Evolutionary conservation across 2,329 filamentous ascomycete genomes (phyloP), one percentile per base, ranked within the genome.

Genomic region (Colletotrichum horii): DNA sequence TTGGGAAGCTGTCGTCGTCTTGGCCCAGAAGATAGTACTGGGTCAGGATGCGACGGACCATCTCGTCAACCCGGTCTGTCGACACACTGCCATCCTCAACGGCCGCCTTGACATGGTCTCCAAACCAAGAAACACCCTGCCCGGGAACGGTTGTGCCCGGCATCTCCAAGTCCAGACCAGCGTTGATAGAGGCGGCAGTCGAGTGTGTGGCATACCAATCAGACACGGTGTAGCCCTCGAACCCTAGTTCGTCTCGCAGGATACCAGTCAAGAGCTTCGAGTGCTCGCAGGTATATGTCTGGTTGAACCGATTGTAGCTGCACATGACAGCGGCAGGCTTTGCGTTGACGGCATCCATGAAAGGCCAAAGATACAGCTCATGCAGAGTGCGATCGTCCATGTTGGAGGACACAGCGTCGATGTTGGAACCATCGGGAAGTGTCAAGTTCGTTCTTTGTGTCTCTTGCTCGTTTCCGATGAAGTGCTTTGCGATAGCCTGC

Each of bases 141-240:
- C 69, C 85, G 84, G 55, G 93, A 83, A 74, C 86, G 6, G 80
- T 79, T 4, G 72, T 68, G 6, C 94, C 94, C 0, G 94, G 94
- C 94, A 96, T 96, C 2, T 92, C 92, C 94, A 96, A 95, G 82
- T 96, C 94, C 76, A 96, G 82, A 36, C 95, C 95, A 22, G 91
- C 90, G 76, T 93, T 88, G 30, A 94, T 92, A 58, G 89, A 89
- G 7, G 88, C 88, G 7, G 92, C 90, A 74, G 94, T 94, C 24
- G 91, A 91, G 83, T 96, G 94, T 80, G 96, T 94, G 3, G 93
- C 95, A 78, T 89, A 87, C 95, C 95, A 96, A 83, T 97, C 95
- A 66, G 82, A 87, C 82, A 89, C 83, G 43, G 88, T 81, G 68
- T 87, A 87, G 4, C 86, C 94, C 89, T 80, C 91, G 87, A 96